These are phyloP conservation scores for Suillus subluteus DNA, from an alignment of 768 basidiomycete species.

Conservation along the genomic window DNA sequence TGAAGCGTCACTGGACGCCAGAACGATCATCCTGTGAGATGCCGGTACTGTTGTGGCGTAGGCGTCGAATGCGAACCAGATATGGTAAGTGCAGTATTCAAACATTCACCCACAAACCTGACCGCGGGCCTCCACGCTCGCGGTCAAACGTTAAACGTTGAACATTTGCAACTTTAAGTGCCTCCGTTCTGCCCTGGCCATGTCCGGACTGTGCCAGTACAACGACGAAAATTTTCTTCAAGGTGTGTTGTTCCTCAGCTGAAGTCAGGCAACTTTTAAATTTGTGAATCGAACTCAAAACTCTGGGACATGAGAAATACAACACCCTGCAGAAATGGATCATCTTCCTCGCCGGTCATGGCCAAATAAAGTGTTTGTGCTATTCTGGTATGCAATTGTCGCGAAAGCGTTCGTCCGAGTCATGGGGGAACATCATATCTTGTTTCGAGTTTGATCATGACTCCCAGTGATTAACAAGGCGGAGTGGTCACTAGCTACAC, in stretches of 20 bases:
- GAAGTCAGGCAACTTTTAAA: not conserved
- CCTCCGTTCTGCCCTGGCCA: not conserved
- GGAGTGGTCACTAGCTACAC: not conserved
- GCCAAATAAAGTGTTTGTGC: not conserved
- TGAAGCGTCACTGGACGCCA: not conserved
- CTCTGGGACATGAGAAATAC: not conserved
- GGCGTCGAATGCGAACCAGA: not conserved
- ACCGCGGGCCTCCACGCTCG: no score
- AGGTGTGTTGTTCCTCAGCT: not conserved
- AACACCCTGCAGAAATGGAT: not conserved
- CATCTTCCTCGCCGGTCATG: not conserved
- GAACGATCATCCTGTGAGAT: not conserved
- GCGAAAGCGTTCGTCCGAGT: not conserved
- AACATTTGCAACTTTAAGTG: not conserved
- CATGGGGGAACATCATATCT: not conserved
- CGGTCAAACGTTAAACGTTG: not conserved
- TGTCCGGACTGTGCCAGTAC: not conserved
- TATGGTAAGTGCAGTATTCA: not conserved
- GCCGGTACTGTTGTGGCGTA: not conserved
- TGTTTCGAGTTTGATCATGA: not conserved
- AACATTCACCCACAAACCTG: not conserved
- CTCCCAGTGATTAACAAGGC: not conserved
- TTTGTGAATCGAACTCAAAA: not conserved
- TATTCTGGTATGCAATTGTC: not conserved
- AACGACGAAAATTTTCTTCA: not conserved